phyloP scores from a whole-genome alignment of 768 basidiomycete species.

The Termitomyces sp. region DNA sequence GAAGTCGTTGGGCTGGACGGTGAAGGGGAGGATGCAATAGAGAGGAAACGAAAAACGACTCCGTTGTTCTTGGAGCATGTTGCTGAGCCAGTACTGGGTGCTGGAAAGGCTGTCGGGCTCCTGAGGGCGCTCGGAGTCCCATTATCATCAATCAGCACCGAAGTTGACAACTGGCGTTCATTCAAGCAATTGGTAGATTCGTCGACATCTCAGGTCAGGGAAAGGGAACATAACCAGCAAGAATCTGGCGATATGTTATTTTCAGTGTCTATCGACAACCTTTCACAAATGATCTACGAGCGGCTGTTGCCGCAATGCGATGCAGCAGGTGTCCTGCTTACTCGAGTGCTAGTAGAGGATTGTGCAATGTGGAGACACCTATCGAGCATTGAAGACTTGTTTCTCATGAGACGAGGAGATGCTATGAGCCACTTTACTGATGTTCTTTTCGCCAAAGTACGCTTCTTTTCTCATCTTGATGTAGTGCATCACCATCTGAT shows the following conservation, averaged over 20 bases:
- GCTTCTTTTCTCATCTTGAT: slow-evolving; percentile 2
- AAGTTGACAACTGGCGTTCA: slow-evolving; percentile 30
- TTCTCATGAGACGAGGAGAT: slow-evolving; percentile 75
- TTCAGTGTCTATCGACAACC: slow-evolving; percentile 53
- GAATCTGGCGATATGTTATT: slow-evolving; percentile 21
- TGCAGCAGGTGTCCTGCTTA: slow-evolving; percentile 43
- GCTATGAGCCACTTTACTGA: slow-evolving; percentile 70
- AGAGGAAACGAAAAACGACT: slow-evolving; percentile 26
- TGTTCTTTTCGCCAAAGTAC: slow-evolving; percentile 67
- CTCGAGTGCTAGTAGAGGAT: slow-evolving; percentile 56
- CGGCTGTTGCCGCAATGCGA: slow-evolving; percentile 52
- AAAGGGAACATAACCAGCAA: neutral
- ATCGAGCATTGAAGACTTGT: slow-evolving; percentile 58
- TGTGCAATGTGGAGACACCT: slow-evolving; percentile 64
- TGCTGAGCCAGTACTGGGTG: slow-evolving; percentile 51
- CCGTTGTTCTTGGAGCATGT: slow-evolving; percentile 61
- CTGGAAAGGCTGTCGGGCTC: slow-evolving; percentile 76
- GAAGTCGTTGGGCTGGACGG: slow-evolving; percentile 22
- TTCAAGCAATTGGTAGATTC: slow-evolving; percentile 33
- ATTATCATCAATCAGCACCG: slow-evolving; percentile 9
- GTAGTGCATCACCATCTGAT: neutral
- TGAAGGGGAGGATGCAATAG: slow-evolving; percentile 4
- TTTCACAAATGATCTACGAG: slow-evolving; percentile 61
- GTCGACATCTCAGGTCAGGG: slow-evolving; percentile 11
- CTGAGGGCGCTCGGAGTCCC: slow-evolving; percentile 52